Conservation (phyloP, 2,329 filamentous ascomycete species). For the Achaetomium macrosporum region DNA sequence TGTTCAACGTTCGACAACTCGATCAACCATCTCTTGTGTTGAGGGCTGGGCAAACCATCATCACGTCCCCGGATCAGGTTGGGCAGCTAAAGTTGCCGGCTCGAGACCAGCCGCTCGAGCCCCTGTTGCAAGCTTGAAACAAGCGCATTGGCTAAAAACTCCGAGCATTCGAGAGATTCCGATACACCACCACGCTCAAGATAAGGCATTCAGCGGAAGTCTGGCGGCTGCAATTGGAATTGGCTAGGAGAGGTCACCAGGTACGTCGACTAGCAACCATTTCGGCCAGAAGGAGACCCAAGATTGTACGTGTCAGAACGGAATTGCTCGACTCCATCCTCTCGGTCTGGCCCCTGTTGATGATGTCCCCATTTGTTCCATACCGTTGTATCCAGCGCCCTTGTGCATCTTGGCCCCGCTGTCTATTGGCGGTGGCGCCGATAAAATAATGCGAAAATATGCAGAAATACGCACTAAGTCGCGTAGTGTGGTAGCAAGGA, state of each 20-base stretch:
- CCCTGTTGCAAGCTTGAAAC: not conserved
- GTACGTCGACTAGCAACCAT: not conserved
- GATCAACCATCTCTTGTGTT: not conserved
- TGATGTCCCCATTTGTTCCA: not conserved
- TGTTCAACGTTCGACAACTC: too few relatives aligned
- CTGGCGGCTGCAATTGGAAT: constrained; percentile 7
- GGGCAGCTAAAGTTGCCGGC: not conserved
- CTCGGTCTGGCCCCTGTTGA: constrained; percentile 9
- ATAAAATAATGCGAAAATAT: not conserved
- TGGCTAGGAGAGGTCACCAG: constrained; percentile 3
- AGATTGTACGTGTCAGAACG: constrained; percentile 3
- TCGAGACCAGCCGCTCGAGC: too few relatives aligned
- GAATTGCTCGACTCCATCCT: constrained; percentile 9
- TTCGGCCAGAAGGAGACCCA: not conserved
- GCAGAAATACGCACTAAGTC: not conserved
- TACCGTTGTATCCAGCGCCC: not conserved
- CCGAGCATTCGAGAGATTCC: not conserved
- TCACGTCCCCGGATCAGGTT: not conserved
- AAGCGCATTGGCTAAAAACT: not conserved
- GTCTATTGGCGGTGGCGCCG: constrained; percentile 3
- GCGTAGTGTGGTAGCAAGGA: constrained; percentile 3
- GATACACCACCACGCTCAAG: too few relatives aligned
- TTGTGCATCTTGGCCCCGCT: not conserved
- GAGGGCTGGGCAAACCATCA: too few relatives aligned
- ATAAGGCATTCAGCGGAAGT: not conserved